Percentiles rank a stretch among this genome's conserved stretches.
Evolutionary conservation across 2,329 filamentous ascomycete genomes (phyloP).

Genomic region (Neocatenulostroma microsporum): DNA sequence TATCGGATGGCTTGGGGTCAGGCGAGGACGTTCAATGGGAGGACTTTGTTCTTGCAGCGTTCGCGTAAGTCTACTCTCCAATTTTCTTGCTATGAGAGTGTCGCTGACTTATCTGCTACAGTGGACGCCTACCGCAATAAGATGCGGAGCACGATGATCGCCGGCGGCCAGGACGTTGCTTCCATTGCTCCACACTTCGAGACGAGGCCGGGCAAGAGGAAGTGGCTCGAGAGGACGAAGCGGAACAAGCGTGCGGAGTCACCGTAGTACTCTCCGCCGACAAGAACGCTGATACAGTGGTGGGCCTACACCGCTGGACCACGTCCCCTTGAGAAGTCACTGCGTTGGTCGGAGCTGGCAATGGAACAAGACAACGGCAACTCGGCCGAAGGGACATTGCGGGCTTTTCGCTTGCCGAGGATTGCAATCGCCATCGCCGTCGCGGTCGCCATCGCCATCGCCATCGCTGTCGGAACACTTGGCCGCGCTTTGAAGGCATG

Average conservation of each 20-base stretch:
- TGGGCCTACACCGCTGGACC: too few relatives aligned
- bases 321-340: too few relatives aligned
- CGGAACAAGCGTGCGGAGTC: conserved; percentile 10
- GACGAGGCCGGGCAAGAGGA: conserved; percentile 74
- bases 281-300: too few relatives aligned
- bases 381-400: too few relatives aligned
- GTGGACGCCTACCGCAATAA: conserved; percentile 94
- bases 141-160: conserved; percentile 74
- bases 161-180: conserved; percentile 65
- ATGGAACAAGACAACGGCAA: too few relatives aligned
- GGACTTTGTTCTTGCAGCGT: conserved; percentile 81
- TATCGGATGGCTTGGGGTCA: conserved; percentile 97
- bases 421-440: too few relatives aligned
- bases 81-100: conserved; percentile 1
- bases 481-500: too few relatives aligned
- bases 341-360: too few relatives aligned
- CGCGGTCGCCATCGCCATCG: too few relatives aligned
- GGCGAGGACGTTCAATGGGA: conserved; percentile 79
- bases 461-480: too few relatives aligned
- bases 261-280: too few relatives aligned
- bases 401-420: too few relatives aligned
- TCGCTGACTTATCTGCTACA: conserved; percentile 9
- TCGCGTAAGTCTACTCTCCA: conserved; percentile 59
- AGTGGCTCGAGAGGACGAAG: conserved; percentile 43
- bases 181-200: conserved; percentile 78